Percentiles rank a stretch among this genome's conserved stretches.
phyloP scores from a whole-genome alignment of 2,329 filamentous ascomycete genomes.

The Aspergillus thermomutatus region DNA sequence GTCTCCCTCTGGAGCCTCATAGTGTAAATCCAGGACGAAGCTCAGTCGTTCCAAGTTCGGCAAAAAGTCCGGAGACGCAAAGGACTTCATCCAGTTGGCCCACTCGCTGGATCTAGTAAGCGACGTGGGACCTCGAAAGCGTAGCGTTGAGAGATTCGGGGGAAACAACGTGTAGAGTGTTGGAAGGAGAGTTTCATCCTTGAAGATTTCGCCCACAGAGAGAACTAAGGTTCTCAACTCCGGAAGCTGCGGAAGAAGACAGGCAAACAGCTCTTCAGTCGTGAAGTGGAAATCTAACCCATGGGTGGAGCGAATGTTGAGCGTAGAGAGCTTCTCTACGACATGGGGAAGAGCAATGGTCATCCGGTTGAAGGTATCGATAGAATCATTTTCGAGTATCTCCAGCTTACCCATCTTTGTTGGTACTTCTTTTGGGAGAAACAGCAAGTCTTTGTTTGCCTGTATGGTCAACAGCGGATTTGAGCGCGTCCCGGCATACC shows the following conservation, averaged over 20 bases:
- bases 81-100: constrained; percentile 21
- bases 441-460: background rate
- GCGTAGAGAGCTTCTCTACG: constrained; percentile 11
- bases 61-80: constrained; percentile 16
- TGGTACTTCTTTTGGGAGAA: background rate
- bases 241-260: constrained; percentile 12
- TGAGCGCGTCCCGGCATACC: constrained; percentile 1
- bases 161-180: constrained; percentile 19
- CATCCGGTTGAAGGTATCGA: constrained; percentile 22
- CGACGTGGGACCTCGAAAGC: constrained; percentile 22
- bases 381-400: constrained; percentile 26
- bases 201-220: constrained; percentile 21
- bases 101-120: constrained; percentile 17
- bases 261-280: constrained; percentile 9
- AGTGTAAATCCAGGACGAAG: constrained; percentile 23
- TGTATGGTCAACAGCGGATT: background rate
- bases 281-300: constrained; percentile 17
- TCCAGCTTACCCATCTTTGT: constrained; percentile 19
- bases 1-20: background rate
- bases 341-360: constrained; percentile 16
- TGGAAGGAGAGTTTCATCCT: constrained; percentile 11
- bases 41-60: constrained; percentile 19
- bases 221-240: constrained; percentile 16
- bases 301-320: constrained; percentile 20
- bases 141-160: constrained; percentile 20